phyloP scores from a whole-genome alignment of 352 stramenopile species.

The Pythium periplocum region DNA sequence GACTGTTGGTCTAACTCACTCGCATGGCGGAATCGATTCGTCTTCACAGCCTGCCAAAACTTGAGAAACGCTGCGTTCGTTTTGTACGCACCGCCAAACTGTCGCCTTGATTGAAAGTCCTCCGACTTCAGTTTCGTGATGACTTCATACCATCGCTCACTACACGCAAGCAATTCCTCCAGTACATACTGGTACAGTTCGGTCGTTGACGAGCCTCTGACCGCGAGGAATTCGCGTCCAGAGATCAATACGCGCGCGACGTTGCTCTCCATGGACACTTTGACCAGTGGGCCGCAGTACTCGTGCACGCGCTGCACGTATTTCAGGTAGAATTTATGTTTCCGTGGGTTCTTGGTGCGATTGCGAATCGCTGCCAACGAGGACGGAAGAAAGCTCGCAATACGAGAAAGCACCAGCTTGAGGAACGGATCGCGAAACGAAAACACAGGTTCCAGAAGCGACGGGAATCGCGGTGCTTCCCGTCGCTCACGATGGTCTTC shows the following conservation, averaged over 20 bases:
- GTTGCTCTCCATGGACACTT: conserved; percentile 33
- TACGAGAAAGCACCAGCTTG: conserved; percentile 36
- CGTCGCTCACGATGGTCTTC: not conserved
- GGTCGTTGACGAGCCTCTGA: conserved; percentile 35
- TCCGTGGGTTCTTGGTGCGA: conserved; percentile 62
- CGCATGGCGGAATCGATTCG: conserved; percentile 7
- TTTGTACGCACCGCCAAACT: conserved; percentile 12
- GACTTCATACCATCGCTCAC: conserved; percentile 39
- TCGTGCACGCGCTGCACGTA: conserved; percentile 48
- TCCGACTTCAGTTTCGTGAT: conserved; percentile 32
- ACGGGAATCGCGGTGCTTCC: conserved; percentile 1
- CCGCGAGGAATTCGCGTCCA: conserved; percentile 42
- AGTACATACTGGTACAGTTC: conserved; percentile 44
- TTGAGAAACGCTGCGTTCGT: conserved; percentile 40
- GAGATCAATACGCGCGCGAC: conserved; percentile 35
- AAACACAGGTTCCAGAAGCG: conserved; percentile 32
- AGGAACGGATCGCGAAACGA: conserved; percentile 49
- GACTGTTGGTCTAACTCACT: conserved; percentile 36
- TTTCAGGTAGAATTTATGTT: conserved; percentile 67
- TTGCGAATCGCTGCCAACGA: conserved; percentile 48
- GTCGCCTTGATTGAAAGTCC: conserved; percentile 11
- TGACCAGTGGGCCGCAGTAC: conserved; percentile 28
- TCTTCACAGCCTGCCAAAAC: conserved; percentile 53
- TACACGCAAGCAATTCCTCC: conserved; percentile 33
- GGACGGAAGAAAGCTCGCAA: conserved; percentile 50